Base-by-base conservation (phyloP, 2,329 filamentous ascomycete genomes). In the Triangularia verruculosa region DNA sequence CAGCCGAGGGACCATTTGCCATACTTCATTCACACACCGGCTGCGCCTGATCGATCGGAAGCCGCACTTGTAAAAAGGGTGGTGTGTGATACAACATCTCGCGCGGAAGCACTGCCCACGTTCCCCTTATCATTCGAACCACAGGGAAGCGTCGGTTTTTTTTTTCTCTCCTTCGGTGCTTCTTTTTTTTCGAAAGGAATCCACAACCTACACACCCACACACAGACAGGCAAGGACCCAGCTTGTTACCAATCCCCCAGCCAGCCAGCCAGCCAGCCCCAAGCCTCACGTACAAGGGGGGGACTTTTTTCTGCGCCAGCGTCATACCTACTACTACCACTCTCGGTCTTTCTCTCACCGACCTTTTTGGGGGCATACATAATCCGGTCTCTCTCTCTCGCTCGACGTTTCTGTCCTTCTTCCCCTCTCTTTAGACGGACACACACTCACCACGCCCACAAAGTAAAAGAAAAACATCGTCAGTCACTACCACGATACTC, bases 21-120 rank as follows among this genome's bases (percentile, higher is more conserved):
- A 27, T 52, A 24, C 39, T 51, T 30, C 28, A 32, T 43, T n/a
- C n/a, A n/a, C 27, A 9, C 28, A 52, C 47, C 28, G 22, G 34
- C 64, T 24, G 43, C 32, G 15, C 20, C 64, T 59, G 64, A 58
- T 64, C 64, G 59, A 64, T 66, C 61, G 59, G 62, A 56, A 62
- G 43, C 64, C 58, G 51, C 64, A 60, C 59, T 51, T 56, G 64
- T 61, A 67, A 64, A 63, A 64, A 53, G 17, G n/a, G 55, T 54
- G 30, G 27, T 57, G 59, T n/a, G 67, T 66, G 60, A 65, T 66
- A 66, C 66, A 67, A 59, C 61, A 63, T 53, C 47, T 25, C 25
- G 22, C 22, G 51, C 25, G 51, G 51, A 47, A n/a, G 39, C 39
- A 47, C n/a, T 47, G 39, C 39, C 39, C 39, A 47, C 5, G 39